These are phyloP conservation scores for Iberis amara DNA, from an alignment of 441 rosid species.

Conservation along the genomic window DNA sequence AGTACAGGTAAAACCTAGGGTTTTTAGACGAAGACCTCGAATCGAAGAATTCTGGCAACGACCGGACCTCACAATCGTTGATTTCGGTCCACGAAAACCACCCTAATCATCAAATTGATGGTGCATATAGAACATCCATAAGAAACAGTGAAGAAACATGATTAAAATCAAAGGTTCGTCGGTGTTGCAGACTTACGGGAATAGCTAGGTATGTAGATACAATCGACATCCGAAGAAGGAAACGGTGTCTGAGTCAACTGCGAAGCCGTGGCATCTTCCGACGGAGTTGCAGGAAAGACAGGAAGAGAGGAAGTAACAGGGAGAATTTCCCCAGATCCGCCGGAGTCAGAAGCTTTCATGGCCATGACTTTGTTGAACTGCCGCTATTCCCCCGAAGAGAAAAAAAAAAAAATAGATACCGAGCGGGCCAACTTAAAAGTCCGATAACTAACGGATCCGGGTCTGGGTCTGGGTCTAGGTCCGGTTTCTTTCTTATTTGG, in stretches of 20 bases:
- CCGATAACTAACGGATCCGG: neutral
- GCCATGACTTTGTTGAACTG: conserved; percentile 25
- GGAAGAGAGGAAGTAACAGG: conserved; percentile 26
- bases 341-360: conserved; percentile 29
- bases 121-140: neutral
- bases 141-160: neutral
- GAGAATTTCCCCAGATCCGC: conserved; percentile 21
- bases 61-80: conserved; percentile 65
- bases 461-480: neutral
- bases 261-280: conserved; percentile 21
- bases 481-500: too few species aligned
- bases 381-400: conserved; percentile 22
- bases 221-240: conserved; percentile 40
- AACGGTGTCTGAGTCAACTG: conserved; percentile 28
- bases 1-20: conserved; percentile 56
- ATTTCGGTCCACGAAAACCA: conserved; percentile 73
- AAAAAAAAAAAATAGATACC: neutral
- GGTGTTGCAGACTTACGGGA: conserved; percentile 47
- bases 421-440: neutral
- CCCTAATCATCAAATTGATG: conserved; percentile 36
- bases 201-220: conserved; percentile 66
- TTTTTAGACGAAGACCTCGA: conserved; percentile 52
- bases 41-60: conserved; percentile 74
- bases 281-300: conserved; percentile 32
- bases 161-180: neutral